These are phyloP conservation scores for Helichrysum umbraculigerum DNA, from an alignment of 129 eudicot genomes.

Conservation along the genomic window DNA sequence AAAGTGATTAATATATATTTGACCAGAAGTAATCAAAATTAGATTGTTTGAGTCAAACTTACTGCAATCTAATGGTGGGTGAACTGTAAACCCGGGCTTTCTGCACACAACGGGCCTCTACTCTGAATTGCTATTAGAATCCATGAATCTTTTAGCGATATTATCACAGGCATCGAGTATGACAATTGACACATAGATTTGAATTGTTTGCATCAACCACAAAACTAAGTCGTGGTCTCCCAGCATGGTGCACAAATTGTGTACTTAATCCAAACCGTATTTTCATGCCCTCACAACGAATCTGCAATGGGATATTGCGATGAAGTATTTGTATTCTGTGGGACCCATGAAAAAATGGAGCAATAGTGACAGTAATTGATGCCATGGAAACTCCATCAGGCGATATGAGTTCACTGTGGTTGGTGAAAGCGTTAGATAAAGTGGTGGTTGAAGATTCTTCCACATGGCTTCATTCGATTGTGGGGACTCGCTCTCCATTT, in stretches of 20 bases:
- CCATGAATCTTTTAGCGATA: slow-evolving; percentile 52
- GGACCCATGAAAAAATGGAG: slow-evolving; percentile 51
- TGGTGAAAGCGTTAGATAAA: slow-evolving; percentile 35
- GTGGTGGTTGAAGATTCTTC: slow-evolving; percentile 49
- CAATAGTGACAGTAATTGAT: slow-evolving; percentile 50
- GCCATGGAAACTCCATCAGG: slow-evolving; percentile 57
- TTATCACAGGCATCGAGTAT: slow-evolving; percentile 64
- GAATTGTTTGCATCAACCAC: slow-evolving; percentile 71
- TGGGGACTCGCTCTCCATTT: slow-evolving; percentile 44
- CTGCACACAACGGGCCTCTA: slow-evolving; percentile 75
- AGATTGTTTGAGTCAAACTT: slow-evolving; percentile 39
- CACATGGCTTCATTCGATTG: slow-evolving; percentile 49
- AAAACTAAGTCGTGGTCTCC: slow-evolving; percentile 72
- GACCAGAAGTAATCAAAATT: neutral
- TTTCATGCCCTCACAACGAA: slow-evolving; percentile 46
- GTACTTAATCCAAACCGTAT: slow-evolving; percentile 76
- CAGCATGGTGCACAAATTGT: slow-evolving; percentile 64
- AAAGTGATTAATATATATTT: neutral
- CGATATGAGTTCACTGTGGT: slow-evolving; percentile 38
- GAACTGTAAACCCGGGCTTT: slow-evolving; percentile 61
- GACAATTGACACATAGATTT: slow-evolving; percentile 49
- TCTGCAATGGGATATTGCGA: slow-evolving; percentile 41
- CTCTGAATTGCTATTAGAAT: slow-evolving; percentile 59
- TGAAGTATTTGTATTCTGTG: slow-evolving; percentile 62
- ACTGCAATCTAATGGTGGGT: slow-evolving; percentile 87